A percentile compares a stretch with the other conserved stretches of the same genome.
These are phyloP conservation scores for Moniliella sp. DNA, from an alignment of 1,284 basidiomycete species.

Conservation along the genomic window DNA sequence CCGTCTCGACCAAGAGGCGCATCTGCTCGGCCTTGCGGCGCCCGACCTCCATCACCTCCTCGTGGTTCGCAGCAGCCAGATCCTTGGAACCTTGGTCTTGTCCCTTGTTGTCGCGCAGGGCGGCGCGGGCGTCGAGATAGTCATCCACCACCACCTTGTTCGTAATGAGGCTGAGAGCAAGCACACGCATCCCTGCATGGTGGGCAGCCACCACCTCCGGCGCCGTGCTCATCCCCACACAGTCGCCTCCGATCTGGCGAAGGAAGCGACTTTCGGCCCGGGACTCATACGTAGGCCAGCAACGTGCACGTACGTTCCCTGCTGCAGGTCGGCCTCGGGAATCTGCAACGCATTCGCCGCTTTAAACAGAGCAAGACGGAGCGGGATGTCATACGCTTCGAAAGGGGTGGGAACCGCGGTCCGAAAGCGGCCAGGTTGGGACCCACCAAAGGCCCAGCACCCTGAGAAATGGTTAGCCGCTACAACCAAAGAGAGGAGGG, in stretches of 20 bases:
- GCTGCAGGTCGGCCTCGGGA: constrained; percentile 33
- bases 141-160: constrained; percentile 56
- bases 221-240: constrained; percentile 73
- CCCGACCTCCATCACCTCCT: constrained; percentile 54
- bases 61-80: constrained; percentile 48
- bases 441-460: constrained; percentile 51
- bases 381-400: constrained; percentile 51
- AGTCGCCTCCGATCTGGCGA: constrained; percentile 37
- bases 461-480: constrained; percentile 19
- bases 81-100: constrained; percentile 41
- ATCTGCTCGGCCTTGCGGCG: constrained; percentile 49
- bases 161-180: constrained; percentile 58
- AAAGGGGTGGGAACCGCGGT: constrained; percentile 53
- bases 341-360: constrained; percentile 43
- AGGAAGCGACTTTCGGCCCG: constrained; percentile 26
- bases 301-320: constrained; percentile 71
- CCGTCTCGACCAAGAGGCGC: constrained; percentile 31
- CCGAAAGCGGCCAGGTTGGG: constrained; percentile 7
- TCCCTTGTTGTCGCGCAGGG: constrained; percentile 42
- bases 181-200: constrained; percentile 47
- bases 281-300: constrained; percentile 54
- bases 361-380: constrained; percentile 50
- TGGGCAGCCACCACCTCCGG: constrained; percentile 62
- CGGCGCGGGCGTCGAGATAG: constrained; percentile 49
- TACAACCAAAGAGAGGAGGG: not conserved